Conservation (phyloP, 2,329 filamentous ascomycete species). For the Penicillium sp. region DNA sequence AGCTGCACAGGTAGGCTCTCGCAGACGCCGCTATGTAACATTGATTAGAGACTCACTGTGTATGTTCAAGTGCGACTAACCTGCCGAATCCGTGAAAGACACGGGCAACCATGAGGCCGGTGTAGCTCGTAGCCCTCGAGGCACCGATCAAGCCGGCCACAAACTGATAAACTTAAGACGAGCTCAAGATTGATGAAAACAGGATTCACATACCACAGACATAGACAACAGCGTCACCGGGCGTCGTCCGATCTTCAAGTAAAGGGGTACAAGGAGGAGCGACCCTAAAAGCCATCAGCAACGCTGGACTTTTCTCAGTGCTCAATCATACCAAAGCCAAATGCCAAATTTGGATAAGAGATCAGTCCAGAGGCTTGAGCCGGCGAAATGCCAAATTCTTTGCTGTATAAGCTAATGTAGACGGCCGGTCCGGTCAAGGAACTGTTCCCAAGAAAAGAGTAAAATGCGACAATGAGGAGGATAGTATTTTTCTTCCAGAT, state of each 20-base stretch:
- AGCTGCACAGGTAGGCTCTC: constrained; percentile 49
- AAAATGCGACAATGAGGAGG: constrained; percentile 53
- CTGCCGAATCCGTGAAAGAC: constrained; percentile 44
- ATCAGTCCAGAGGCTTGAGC: constrained; percentile 55
- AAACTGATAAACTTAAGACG: constrained; percentile 26
- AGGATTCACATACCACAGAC: constrained; percentile 26
- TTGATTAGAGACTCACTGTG: background rate
- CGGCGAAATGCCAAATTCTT: constrained; percentile 52
- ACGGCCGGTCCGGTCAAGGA: constrained; percentile 57
- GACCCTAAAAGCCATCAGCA: constrained; percentile 36
- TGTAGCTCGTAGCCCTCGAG: constrained; percentile 41
- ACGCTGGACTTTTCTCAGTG: background rate
- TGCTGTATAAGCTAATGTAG: constrained; percentile 56
- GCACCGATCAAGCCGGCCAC: constrained; percentile 44
- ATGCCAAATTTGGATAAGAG: constrained; percentile 60
- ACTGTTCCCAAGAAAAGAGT: constrained; percentile 60
- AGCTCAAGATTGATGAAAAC: background rate
- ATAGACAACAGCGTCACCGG: constrained; percentile 45
- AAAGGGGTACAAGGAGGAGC: constrained; percentile 56
- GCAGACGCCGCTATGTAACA: constrained; percentile 38
- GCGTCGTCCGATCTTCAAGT: constrained; percentile 52
- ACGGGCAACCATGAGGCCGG: constrained; percentile 43
- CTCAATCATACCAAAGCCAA: constrained; percentile 51
- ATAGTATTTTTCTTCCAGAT: constrained; percentile 57
- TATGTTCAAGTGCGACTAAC: background rate